Evolutionary conservation across 1,284 basidiomycete genomes (phyloP).

Genomic region (Apiotrichum akiyoshidainum): DNA sequence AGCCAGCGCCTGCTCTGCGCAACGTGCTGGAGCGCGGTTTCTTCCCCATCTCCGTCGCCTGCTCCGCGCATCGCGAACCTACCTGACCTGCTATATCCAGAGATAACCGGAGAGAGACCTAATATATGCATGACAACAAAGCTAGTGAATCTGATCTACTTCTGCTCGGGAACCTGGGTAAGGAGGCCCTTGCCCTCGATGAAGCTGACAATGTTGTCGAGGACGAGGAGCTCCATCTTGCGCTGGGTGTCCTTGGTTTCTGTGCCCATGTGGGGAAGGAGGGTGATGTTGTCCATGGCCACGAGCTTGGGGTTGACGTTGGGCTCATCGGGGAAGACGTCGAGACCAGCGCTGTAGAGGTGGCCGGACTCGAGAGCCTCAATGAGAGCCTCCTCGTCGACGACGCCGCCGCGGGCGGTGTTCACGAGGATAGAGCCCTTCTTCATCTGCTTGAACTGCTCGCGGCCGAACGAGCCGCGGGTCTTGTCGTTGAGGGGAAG

Average conservation of each 20-base stretch:
- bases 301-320: slow-evolving; percentile 74
- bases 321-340: slow-evolving; percentile 87
- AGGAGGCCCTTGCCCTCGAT: slow-evolving; percentile 44
- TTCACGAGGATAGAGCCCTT: slow-evolving; percentile 78
- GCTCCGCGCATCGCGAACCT: too few species aligned
- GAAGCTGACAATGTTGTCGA: slow-evolving; percentile 47
- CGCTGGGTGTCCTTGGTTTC: slow-evolving; percentile 76
- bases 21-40: too few species aligned
- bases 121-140: too few species aligned
- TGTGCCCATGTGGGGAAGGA: slow-evolving; percentile 88
- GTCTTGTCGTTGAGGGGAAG: slow-evolving; percentile 64
- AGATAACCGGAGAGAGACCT: too few species aligned
- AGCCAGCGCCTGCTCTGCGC: too few species aligned
- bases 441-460: slow-evolving; percentile 75
- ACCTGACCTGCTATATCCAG: too few species aligned
- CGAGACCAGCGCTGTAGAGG: slow-evolving; percentile 78
- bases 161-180: slow-evolving; percentile 49
- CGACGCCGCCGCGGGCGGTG: slow-evolving; percentile 83
- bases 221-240: slow-evolving; percentile 52
- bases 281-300: slow-evolving; percentile 72
- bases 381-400: slow-evolving; percentile 82
- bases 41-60: too few species aligned
- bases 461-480: slow-evolving; percentile 69
- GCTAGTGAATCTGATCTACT: slow-evolving; percentile 6
- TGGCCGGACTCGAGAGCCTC: slow-evolving; percentile 77